A percentile compares a stretch with the other conserved stretches of the same genome.
Conservation (phyloP, 257 asterid species). For the Nemophila menziesii region DNA sequence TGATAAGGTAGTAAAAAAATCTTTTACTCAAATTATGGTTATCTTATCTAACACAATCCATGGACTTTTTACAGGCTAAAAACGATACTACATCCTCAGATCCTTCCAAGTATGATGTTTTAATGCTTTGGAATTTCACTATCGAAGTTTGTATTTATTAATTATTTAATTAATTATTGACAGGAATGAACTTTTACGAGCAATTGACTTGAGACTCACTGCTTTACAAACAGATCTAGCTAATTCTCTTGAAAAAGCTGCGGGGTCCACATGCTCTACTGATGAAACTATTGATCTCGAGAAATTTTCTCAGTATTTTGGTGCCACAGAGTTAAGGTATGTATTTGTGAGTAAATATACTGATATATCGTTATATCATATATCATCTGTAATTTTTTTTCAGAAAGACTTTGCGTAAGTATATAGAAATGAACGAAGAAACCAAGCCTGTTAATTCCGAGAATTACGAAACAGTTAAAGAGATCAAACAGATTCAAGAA, state of each 20-base stretch:
- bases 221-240: conserved; percentile 54
- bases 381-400: conserved; percentile 14
- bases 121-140: conserved; percentile 12
- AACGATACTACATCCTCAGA: conserved; percentile 25
- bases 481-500: conserved; percentile 13
- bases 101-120: conserved; percentile 67
- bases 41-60: conserved; percentile 14
- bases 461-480: conserved; percentile 23
- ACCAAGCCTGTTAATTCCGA: conserved; percentile 13
- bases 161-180: conserved; percentile 12
- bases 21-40: conserved; percentile 7
- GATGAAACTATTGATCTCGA: conserved; percentile 46
- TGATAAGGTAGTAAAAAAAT: conserved; percentile 36
- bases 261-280: conserved; percentile 39
- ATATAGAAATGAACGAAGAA: conserved; percentile 30
- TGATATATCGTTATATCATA: no score
- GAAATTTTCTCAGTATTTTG: conserved; percentile 61
- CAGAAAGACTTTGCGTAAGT: conserved; percentile 59
- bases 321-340: conserved; percentile 74
- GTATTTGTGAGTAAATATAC: not conserved
- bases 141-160: conserved; percentile 9
- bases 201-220: conserved; percentile 68
- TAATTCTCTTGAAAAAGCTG: conserved; percentile 50
- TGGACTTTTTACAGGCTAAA: conserved; percentile 46
- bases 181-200: conserved; percentile 86